Evolutionary conservation across 78 protist genomes (phyloP).

Genomic region (Tieghemostelium lacteum): DNA sequence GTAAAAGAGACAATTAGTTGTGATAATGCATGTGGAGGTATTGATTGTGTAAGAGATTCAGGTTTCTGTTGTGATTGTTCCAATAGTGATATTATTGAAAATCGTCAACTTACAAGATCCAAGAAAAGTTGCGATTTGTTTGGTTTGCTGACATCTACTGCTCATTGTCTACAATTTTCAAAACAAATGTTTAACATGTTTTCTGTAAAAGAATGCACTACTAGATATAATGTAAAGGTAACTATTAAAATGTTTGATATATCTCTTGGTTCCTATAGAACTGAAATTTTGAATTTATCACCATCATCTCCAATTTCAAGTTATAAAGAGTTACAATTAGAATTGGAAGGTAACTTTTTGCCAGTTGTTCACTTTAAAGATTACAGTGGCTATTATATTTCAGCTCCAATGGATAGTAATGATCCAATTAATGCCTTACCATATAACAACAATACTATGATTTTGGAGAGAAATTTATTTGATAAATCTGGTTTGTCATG

Average conservation of each 20-base stretch:
- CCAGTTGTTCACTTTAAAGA: background rate
- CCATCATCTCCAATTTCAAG: background rate
- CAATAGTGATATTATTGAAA: background rate
- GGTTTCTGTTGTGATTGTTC: constrained; percentile 64
- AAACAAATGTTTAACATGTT: background rate
- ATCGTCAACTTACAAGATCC: constrained; percentile 10
- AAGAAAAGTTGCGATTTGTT: constrained; percentile 12
- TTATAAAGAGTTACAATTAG: background rate
- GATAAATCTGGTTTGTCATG: background rate
- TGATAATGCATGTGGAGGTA: constrained; percentile 9
- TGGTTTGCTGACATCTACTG: constrained; percentile 2
- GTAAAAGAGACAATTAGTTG: constrained; percentile 5
- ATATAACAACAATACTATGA: background rate
- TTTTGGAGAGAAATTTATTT: background rate
- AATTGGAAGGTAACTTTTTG: constrained; percentile 26
- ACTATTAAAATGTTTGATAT: background rate
- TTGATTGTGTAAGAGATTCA: constrained; percentile 10
- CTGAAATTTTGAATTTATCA: background rate
- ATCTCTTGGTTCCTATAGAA: background rate
- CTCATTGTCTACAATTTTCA: constrained; percentile 3
- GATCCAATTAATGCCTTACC: background rate
- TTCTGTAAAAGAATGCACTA: background rate
- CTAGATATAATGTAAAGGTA: constrained; percentile 2
- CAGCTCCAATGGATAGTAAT: background rate
- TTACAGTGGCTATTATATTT: background rate